These are phyloP conservation scores for Hyaloscypha hepaticicola DNA, from an alignment of 495 filamentous ascomycete species.

Conservation along the genomic window DNA sequence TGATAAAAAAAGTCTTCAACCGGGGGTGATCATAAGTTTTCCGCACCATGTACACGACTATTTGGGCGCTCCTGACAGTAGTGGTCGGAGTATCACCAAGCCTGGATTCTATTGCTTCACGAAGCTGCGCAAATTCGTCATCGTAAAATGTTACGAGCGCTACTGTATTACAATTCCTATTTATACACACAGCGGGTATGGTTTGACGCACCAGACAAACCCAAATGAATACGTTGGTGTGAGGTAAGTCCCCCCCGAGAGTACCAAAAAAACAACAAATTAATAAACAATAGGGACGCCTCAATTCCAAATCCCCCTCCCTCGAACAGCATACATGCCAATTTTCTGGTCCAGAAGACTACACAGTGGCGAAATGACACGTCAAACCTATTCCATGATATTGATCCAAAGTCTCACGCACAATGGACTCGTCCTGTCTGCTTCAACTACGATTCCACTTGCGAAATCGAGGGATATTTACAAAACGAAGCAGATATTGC, in stretches of 20 bases:
- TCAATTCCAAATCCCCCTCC: background rate
- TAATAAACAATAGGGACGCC: background rate
- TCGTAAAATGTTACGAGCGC: background rate
- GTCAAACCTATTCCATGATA: background rate
- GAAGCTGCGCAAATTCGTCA: background rate
- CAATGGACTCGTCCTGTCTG: background rate
- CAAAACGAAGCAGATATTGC: background rate
- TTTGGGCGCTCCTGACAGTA: background rate
- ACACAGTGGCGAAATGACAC: background rate
- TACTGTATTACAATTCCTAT: background rate
- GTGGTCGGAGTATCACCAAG: background rate
- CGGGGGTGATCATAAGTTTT: background rate
- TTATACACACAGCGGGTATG: background rate
- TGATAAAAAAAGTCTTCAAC: no score
- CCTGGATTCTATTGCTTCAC: background rate
- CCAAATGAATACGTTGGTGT: background rate
- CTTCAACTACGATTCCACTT: background rate
- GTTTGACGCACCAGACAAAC: background rate
- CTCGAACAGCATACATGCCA: background rate
- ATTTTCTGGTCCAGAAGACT: background rate
- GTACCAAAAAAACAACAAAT: no score
- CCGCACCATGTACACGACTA: background rate
- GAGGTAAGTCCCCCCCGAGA: no score
- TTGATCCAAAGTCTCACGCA: background rate
- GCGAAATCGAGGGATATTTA: background rate